Base-by-base conservation (phyloP, 257 asterid species). In the Linderniella brevidens region DNA sequence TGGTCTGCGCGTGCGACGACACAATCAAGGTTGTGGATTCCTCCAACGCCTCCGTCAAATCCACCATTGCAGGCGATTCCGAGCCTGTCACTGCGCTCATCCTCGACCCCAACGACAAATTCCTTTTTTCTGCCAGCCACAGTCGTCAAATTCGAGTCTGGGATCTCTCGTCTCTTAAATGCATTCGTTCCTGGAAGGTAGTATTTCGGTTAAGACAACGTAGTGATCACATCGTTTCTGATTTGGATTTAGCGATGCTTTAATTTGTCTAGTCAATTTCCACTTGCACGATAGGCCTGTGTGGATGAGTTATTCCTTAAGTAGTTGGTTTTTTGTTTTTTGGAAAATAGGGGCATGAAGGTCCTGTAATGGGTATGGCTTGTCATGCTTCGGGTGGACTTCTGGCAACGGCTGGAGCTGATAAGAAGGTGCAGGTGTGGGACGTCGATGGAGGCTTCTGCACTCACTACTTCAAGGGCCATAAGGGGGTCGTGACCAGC, bases 101-200 rank as follows among this genome's bases (percentile, higher is more conserved):
- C 50, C 72, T 85, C 37, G 85, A 83, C 57, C 94, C 93, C 4
- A 41, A 79, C 41, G 67, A 75, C 52, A 58, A 68, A 10, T 58
- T 90, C 50, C 78, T 90, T 46, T 90, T 80, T 70, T 78, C 94
- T 11, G 66, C 93, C 43, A 75, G 94, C 59, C 96, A 84, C 68
- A 78, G 85, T 57, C 87, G 94, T 8, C 96, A 85, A 66, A 90
- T 90, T 71, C 78, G 92, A 54, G 87, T 81, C 25, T 90, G 96
- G 96, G 96, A 85, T 32, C 67, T 90, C 19, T 63, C 86, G 39
- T 58, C 94, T 32, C 78, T 81, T 58, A 68, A 81, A 66, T 81
- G 93, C 67, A 58, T 81, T 17, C 94, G 96, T 58, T 85, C 98
- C 15, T 90, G 99, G 99, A 90, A 90, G 99, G 98, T 85, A 25